Conservation (phyloP, 2,329 filamentous ascomycete genomes). For the Aspergillus piperis region DNA sequence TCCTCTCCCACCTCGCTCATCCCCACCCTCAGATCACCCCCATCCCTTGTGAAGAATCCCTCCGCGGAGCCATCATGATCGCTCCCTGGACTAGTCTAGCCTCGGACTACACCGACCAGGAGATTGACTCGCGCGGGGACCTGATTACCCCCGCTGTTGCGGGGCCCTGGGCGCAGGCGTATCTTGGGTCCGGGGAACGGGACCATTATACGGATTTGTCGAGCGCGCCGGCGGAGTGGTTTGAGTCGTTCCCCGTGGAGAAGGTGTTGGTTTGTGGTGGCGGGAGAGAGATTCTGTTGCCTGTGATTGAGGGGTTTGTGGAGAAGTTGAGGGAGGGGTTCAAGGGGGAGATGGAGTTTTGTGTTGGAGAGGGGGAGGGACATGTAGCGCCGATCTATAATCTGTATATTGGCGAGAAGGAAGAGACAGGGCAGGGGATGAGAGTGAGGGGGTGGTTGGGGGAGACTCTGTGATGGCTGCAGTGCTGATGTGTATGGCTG, state of each 20-base stretch:
- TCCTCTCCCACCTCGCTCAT: conserved; percentile 50
- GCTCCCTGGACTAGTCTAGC: conserved; percentile 60
- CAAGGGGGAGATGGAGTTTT: conserved; percentile 31
- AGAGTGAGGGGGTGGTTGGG: conserved; percentile 39
- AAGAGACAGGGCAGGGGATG: conserved; percentile 44
- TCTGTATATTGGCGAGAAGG: conserved; percentile 36
- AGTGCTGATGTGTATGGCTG: conserved; percentile 9
- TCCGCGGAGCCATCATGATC: conserved; percentile 57
- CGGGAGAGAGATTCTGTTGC: conserved; percentile 58
- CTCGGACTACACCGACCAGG: conserved; percentile 45
- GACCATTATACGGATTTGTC: conserved; percentile 59
- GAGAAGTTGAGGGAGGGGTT: conserved; percentile 46
- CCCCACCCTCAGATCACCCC: conserved; percentile 56
- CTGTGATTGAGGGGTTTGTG: conserved; percentile 56
- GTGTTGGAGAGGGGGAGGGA: conserved; percentile 41
- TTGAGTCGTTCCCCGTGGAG: conserved; percentile 50
- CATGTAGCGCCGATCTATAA: conserved; percentile 48
- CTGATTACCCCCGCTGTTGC: conserved; percentile 47
- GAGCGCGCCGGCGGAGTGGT: conserved; percentile 56
- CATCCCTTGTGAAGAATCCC: conserved; percentile 43
- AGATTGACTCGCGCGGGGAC: conserved; percentile 54
- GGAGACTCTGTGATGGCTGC: conserved; percentile 22
- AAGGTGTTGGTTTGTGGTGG: conserved; percentile 58
- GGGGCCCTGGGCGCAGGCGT: conserved; percentile 51
- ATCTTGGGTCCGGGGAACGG: conserved; percentile 42